Percentiles rank a stretch among this genome's conserved stretches.
phyloP scores from a whole-genome alignment of 495 filamentous ascomycete species.

The Thozetella sp. region DNA sequence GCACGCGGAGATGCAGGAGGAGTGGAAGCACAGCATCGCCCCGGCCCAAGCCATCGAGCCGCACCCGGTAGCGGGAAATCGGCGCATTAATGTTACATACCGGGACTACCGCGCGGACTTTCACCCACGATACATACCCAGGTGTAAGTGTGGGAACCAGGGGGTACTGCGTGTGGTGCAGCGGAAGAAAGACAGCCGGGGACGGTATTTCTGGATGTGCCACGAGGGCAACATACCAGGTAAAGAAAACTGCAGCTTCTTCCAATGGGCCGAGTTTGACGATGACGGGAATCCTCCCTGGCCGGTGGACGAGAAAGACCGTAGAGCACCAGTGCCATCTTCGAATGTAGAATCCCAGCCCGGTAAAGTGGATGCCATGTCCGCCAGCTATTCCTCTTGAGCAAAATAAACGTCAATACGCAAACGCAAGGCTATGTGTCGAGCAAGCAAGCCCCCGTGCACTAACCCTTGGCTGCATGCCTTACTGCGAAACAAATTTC shows the following conservation, averaged over 20 bases:
- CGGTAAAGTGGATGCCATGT: too few species aligned
- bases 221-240: slow-evolving; percentile 75
- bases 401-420: too few species aligned
- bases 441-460: too few species aligned
- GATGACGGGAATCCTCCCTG: slow-evolving; percentile 81
- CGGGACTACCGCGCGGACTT: slow-evolving; percentile 78
- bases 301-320: slow-evolving; percentile 26
- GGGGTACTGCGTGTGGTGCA: slow-evolving; percentile 79
- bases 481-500: too few species aligned
- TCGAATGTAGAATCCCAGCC: too few species aligned
- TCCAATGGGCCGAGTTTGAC: slow-evolving; percentile 89
- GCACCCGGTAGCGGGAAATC: slow-evolving; percentile 78
- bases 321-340: too few species aligned
- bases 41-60: slow-evolving; percentile 75
- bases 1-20: slow-evolving; percentile 90
- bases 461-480: too few species aligned
- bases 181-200: slow-evolving; percentile 70
- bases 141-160: slow-evolving; percentile 67
- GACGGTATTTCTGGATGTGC: slow-evolving; percentile 95
- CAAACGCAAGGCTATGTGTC: too few species aligned
- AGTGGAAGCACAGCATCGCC: slow-evolving; percentile 78
- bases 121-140: slow-evolving; percentile 69
- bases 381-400: too few species aligned
- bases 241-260: slow-evolving; percentile 77
- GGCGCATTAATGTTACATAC: slow-evolving; percentile 92